Conservation (phyloP, 139 green algal genomes). For the Zygnema circumcarinatum region DNA sequence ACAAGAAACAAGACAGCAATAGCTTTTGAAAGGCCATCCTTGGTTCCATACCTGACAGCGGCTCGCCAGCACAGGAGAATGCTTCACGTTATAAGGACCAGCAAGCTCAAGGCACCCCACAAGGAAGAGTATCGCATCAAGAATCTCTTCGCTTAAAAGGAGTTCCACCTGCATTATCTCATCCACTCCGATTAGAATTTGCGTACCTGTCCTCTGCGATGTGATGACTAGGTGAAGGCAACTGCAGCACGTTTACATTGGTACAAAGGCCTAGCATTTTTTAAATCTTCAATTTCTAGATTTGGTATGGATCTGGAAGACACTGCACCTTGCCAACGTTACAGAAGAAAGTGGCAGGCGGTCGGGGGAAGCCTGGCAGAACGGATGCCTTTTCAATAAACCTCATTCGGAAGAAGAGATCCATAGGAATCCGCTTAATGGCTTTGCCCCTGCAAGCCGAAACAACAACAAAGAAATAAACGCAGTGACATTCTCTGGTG, state of each 20-base stretch:
- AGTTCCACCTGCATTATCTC: slow-evolving; percentile 33
- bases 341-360: neutral
- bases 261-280: no score
- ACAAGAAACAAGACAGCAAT: no score
- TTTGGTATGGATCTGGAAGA: no score
- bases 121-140: slow-evolving; percentile 47
- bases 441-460: neutral
- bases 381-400: neutral
- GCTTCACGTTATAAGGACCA: slow-evolving; percentile 34
- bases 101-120: slow-evolving; percentile 21
- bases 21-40: no score
- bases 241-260: neutral
- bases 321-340: neutral
- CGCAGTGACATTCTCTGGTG: neutral
- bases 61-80: slow-evolving; percentile 29
- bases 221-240: neutral
- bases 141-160: neutral
- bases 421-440: neutral
- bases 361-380: neutral
- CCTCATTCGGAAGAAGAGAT: neutral
- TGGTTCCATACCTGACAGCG: slow-evolving; percentile 25
- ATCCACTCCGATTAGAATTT: neutral
- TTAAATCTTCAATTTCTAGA: no score
- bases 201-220: neutral
- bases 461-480: neutral